phyloP scores from a whole-genome alignment of 352 stramenopile species.

The Globisporangium camurandrum region DNA sequence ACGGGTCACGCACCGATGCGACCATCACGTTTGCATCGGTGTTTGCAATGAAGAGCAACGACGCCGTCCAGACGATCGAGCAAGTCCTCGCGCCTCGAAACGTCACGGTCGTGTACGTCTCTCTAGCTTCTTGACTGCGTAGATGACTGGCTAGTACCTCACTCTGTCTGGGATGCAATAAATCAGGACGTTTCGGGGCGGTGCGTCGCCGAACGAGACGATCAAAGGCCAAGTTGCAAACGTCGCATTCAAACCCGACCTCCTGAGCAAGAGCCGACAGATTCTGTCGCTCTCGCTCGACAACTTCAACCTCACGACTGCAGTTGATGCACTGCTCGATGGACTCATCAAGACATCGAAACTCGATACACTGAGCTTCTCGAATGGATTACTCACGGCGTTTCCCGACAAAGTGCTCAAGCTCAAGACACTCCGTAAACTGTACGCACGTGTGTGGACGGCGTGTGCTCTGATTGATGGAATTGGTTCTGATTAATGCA shows the following conservation, averaged over 20 bases:
- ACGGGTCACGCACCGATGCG: not conserved
- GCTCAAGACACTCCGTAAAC: constrained; percentile 1
- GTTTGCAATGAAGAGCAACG: not conserved
- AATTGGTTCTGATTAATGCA: not conserved
- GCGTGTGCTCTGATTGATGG: not conserved
- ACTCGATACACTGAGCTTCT: constrained; percentile 3
- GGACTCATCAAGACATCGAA: not conserved
- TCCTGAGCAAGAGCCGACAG: not conserved
- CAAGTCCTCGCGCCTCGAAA: not conserved
- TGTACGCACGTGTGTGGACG: not conserved
- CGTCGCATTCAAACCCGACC: not conserved
- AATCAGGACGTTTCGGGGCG: not conserved
- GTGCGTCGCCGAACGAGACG: not conserved
- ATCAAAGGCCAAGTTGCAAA: not conserved
- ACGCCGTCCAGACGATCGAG: not conserved
- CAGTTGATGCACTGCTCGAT: not conserved
- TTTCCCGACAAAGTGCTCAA: constrained; percentile 3
- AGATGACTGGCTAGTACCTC: not conserved
- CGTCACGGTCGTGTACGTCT: constrained; percentile 1
- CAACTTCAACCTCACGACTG: not conserved
- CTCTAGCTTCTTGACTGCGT: not conserved
- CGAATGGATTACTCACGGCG: constrained; percentile 2
- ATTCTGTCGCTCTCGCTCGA: not conserved
- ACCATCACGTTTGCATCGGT: not conserved
- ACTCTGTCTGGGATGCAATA: not conserved